Conservation (phyloP, 2,329 filamentous ascomycete genomes). For the Diaporthe eres region DNA sequence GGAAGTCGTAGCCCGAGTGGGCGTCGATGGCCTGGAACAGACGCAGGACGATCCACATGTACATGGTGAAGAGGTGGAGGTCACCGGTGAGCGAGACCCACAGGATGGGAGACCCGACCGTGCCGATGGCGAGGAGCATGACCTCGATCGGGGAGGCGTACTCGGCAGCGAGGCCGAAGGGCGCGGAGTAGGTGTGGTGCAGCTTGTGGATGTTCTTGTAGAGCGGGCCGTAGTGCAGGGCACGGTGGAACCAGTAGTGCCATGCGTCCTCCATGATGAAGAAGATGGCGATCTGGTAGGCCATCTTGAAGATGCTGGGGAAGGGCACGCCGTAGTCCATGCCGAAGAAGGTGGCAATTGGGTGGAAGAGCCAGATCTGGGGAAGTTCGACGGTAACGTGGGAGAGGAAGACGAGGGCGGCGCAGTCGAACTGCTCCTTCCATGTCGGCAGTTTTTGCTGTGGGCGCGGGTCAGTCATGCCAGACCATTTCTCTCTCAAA, state of each 20-base stretch:
- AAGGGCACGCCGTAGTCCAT: conserved; percentile 92
- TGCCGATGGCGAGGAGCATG: conserved; percentile 92
- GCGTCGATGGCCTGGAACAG: conserved; percentile 98
- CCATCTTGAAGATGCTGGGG: conserved; percentile 87
- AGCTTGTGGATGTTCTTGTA: conserved; percentile 99
- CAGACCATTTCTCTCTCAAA: conserved; percentile 17
- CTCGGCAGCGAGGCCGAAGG: conserved; percentile 95
- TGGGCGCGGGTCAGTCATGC: conserved; percentile 44
- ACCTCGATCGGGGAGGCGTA: conserved; percentile 98
- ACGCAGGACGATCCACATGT: conserved; percentile 92
- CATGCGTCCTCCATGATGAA: conserved; percentile 97
- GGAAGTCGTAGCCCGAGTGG: conserved; percentile 98
- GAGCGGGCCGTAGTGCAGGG: conserved; percentile 92
- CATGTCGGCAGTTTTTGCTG: conserved; percentile 88
- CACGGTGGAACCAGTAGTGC: conserved; percentile 98
- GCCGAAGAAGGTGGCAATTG: conserved; percentile 92
- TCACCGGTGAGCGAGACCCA: conserved; percentile 88
- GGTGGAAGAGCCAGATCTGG: conserved; percentile 99
- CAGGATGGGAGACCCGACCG: conserved; percentile 84
- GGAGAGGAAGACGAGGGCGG: conserved; percentile 89
- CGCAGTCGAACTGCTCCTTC: conserved; percentile 95
- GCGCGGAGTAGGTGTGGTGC: conserved; percentile 98
- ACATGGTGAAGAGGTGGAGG: conserved; percentile 97
- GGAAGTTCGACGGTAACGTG: conserved; percentile 99
- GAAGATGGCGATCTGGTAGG: conserved; percentile 91